phyloP scores from a whole-genome alignment of 2,329 filamentous ascomycete genomes.

The Plectosphaerella sp. region DNA sequence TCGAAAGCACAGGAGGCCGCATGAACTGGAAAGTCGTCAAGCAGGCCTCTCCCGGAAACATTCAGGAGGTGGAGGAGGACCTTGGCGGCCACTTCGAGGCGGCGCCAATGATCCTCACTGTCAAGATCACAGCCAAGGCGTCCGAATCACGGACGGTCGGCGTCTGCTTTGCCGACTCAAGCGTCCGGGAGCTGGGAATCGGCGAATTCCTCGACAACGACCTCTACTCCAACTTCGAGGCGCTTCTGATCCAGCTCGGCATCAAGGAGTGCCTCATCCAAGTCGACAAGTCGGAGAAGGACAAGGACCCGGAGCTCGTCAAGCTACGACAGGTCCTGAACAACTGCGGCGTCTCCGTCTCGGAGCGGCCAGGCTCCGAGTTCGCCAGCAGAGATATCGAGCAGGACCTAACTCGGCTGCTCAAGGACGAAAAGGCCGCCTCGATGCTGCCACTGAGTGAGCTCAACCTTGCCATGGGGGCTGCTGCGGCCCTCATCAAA shows the following conservation, averaged over 20 bases:
- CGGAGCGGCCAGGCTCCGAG: conserved; percentile 71
- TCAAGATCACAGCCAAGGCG: conserved; percentile 88
- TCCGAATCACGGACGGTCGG: conserved; percentile 81
- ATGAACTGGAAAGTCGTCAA: conserved; percentile 92
- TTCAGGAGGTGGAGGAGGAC: conserved; percentile 96
- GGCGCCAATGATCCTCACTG: conserved; percentile 89
- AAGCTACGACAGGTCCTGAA: conserved; percentile 89
- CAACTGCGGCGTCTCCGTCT: conserved; percentile 85
- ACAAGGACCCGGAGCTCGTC: conserved; percentile 80
- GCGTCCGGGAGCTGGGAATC: conserved; percentile 89
- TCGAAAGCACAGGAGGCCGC: conserved; percentile 67
- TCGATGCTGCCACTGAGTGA: conserved; percentile 83
- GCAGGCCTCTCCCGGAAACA: conserved; percentile 89
- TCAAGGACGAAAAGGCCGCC: conserved; percentile 80
- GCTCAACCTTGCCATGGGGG: conserved; percentile 92
- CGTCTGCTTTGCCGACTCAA: conserved; percentile 97
- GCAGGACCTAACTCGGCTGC: conserved; percentile 80
- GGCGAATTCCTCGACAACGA: conserved; percentile 99
- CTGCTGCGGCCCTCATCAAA: conserved; percentile 88
- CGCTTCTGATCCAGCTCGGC: conserved; percentile 90
- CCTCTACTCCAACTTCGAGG: conserved; percentile 96
- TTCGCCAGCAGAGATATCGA: conserved; percentile 92
- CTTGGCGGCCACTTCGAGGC: conserved; percentile 81
- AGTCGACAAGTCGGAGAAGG: conserved; percentile 71
- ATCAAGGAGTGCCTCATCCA: conserved; percentile 92